Base-by-base conservation (phyloP, 2,329 filamentous ascomycete genomes). In the Acrodontium crateriforme region DNA sequence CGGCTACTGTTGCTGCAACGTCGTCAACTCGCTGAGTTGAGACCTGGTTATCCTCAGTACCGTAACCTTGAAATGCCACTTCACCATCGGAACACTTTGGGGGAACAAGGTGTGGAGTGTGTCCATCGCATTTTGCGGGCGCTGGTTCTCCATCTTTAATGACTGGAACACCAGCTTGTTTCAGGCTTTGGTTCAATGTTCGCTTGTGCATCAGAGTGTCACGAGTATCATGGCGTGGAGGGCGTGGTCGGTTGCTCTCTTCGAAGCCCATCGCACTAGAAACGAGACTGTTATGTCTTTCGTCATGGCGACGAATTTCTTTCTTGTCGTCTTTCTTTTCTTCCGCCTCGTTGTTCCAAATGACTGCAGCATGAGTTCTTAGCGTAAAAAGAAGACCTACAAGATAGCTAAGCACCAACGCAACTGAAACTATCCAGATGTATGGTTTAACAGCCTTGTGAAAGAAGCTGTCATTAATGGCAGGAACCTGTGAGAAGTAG, bases 381-480 rank as follows among this genome's bases (percentile, higher is more conserved):
- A 98, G 68, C 1, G 89, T 98, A 55, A 98, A 98, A 67, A 89
- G 82, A 9, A 98, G 64, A 14, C 89, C 89, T 35, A 95, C 89
- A 18, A 89, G 65, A 50, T 98, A 98, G 1, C 85, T 91, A 16
- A 93, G 61, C 58, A 98, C 95, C 9, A 98, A 64, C 47, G 91
- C 67, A 3, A 76, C 58, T 1, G 89, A 83, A 4, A 83, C 78
- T 47, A 92, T 72, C 64, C 85, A 94, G 46, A 82, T 92, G 55
- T 92, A 98, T 1, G 89, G 89, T 24, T 82, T 74, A 6, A 98
- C 87, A 3, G 87, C 87, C 49, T 91, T 74, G 10, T 79, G 64
- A 48, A 89, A 98, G 57, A 98, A 98, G 3, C 74, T 67, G 53
- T 95, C 85, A 35, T 84, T 70, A 3, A 93, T 60, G 11, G 82